Base-by-base conservation (phyloP, 1,139 yeast genomes). In the Sugiyamaella xylanicola region DNA sequence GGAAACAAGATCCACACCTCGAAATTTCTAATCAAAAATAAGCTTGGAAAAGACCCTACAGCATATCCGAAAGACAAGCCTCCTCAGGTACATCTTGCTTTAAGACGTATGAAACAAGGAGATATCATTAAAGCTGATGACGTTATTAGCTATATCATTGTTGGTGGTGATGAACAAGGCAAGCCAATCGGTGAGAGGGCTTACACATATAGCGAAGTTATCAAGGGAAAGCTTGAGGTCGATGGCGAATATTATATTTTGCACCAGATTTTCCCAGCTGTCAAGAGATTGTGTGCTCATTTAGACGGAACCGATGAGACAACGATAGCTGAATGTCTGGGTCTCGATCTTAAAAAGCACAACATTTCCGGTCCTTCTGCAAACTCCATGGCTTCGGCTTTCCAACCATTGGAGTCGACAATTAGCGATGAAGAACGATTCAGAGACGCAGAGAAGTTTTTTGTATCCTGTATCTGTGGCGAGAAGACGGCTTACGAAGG, bases 81-180 rank as follows among this genome's bases (percentile, higher is more conserved):
- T 21, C 97, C 99, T 1, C 91, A 92, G 32, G 97, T 95, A 13
- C 95, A 87, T 69, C 97, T 91, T 41, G 99, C 98, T 0, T 76
- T 89, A 59, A 80, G 95, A 63, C 78, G 90, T 70, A 77, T 88
- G 61, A 82, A 80, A 9, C 84, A 83, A 62, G 98, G 98, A 37
- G 92, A 90, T 65, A 85, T 87, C 42, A 82, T 95, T 56, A 86
- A 86, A 61, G 93, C 95, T 1, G 97, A 96, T 29, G 87, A 87
- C 66, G 98, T 95, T 49, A 86, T 95, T 54, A 87, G 97, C 0
- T 95, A 80, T 74, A 87, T 93, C 37, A 85, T 93, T 42, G 39
- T 43, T n/a, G 36, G 36, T 13, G 77, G 74, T 2, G 66, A 60
- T 56, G 36, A 61, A 41, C 56, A 70, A 51, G 59, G 61, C 53